These are phyloP conservation scores for Sinapis alba DNA, from an alignment of 441 rosid genomes.

Conservation along the genomic window DNA sequence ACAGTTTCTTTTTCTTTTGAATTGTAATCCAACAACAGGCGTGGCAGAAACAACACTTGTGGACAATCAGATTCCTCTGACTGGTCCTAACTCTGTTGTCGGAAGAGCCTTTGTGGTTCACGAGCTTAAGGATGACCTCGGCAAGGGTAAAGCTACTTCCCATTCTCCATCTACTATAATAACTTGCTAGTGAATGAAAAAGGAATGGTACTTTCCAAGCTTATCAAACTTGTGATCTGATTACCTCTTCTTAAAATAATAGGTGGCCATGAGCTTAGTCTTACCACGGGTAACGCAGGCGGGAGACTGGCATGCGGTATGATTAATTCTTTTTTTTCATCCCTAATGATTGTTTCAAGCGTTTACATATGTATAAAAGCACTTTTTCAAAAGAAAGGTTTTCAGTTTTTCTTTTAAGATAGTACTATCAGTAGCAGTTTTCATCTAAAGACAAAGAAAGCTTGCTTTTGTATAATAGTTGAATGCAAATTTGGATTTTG, in stretches of 20 bases:
- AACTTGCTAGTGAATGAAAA: too few species aligned
- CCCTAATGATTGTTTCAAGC: too few species aligned
- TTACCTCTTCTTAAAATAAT: constrained; percentile 12
- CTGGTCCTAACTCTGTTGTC: constrained; percentile 76
- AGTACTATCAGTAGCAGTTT: background rate
- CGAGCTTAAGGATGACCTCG: constrained; percentile 96
- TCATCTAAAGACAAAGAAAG: background rate
- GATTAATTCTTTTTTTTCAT: too few species aligned
- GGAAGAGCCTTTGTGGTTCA: constrained; percentile 99
- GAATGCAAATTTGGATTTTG: background rate
- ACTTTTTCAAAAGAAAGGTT: too few species aligned
- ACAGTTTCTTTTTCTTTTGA: too few species aligned
- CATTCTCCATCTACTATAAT: too few species aligned
- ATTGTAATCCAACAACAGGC: constrained; percentile 54
- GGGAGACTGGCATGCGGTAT: constrained; percentile 99
- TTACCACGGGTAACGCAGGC: constrained; percentile 92
- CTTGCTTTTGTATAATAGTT: background rate
- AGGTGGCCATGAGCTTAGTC: constrained; percentile 98
- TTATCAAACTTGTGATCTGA: constrained; percentile 30
- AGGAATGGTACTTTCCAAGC: background rate
- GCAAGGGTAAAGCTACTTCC: constrained; percentile 66
- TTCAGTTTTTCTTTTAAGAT: background rate
- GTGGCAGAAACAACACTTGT: constrained; percentile 89
- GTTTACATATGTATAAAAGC: too few species aligned
- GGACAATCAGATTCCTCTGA: constrained; percentile 71